Base-by-base conservation (phyloP, 1,284 basidiomycete species). In the Paramarasmius palmivorus region DNA sequence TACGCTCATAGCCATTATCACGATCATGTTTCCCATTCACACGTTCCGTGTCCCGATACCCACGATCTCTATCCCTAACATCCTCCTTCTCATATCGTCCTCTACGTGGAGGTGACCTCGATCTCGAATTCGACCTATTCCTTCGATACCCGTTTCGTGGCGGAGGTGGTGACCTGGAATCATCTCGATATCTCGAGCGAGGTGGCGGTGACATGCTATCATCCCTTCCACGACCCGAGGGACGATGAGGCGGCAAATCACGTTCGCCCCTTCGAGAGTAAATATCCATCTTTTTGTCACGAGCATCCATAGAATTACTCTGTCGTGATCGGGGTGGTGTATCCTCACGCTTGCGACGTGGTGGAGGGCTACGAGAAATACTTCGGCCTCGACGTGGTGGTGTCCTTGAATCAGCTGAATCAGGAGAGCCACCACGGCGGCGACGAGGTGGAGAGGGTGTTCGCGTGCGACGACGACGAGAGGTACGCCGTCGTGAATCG, bases 311-410 rank as follows among this genome's bases (percentile, higher is more conserved):
- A 12, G 48, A 49, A 9, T 34, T 46, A 49, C 46, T 49, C 20
- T 51, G 49, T 25, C 40, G 23, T 23, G 44, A 17, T 3, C 58
- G 63, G 7, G 62, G 70, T 17, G 65, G 63, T 8, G 70, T 66
- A 26, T 63, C 66, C 10, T 65, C 65, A 39, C 65, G 67, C 52
- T 63, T 68, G 50, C 58, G 61, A 20, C 65, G 62, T 22, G 67
- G 75, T 49, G 70, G 73, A 19, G 74, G 73, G 3, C 73, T 67
- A 17, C 70, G 67, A n/a, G 65, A 63, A 3, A 57, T 22, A 34
- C 52, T 54, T 54, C 68, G 53, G n/a, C 57, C 58, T 60, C 55
- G 65, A 12, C 64, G 58, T 29, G 57, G 45, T 17, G 50, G 52
- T 29, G 41, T 38, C 15, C 47, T 51, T 5, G 54, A 54, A 36